Base-by-base conservation (phyloP, 148 eudicot species). In the Amaranthus hypochondriacus region DNA sequence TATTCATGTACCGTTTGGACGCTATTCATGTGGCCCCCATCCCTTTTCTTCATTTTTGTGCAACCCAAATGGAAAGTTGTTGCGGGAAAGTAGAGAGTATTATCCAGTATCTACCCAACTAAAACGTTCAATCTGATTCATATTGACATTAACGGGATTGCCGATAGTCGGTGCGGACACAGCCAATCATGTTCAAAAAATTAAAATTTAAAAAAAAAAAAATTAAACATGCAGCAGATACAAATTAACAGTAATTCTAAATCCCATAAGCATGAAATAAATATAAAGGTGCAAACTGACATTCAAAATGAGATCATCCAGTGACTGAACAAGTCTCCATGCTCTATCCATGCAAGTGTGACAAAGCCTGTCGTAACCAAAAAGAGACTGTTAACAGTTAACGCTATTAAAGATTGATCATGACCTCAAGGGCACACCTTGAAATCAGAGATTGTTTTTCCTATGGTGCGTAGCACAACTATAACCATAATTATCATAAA, bases 311-410 rank as follows among this genome's bases (percentile, higher is more conserved):
- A 85, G 83, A 83, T 70, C 54, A 72, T 88, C 94, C 76, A 85
- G 62, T 69, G 81, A 80, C 72, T 87, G 93, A 86, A 92, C 75
- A 56, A 92, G 83, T 66, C 81, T 81, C 86, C 89, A 85, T 6
- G 89, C 81, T 51, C 85, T 82, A 79, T 85, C 92, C 85, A 90
- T 84, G 82, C 81, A 81, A 68, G 82, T 68, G 76, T 86, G 83
- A 80, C 92, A 85, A 56, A 77, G 75, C 94, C 97, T 93, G 80
- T 53, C 12, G 15, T 67, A 73, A 75, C 65, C 73, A 75, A 60
- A 66, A 62, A 11, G 70, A 65, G 21, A 7, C 4, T 13, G 72
- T 58, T 9, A 75, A 62, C 47, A 51, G 5, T 9, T 4, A 13
- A 50, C 9, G 52, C 44, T 7, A 56, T 10, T n/a, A 48, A 68